phyloP scores from a whole-genome alignment of 805 yeast species.

The Yarrowia divulgata region DNA sequence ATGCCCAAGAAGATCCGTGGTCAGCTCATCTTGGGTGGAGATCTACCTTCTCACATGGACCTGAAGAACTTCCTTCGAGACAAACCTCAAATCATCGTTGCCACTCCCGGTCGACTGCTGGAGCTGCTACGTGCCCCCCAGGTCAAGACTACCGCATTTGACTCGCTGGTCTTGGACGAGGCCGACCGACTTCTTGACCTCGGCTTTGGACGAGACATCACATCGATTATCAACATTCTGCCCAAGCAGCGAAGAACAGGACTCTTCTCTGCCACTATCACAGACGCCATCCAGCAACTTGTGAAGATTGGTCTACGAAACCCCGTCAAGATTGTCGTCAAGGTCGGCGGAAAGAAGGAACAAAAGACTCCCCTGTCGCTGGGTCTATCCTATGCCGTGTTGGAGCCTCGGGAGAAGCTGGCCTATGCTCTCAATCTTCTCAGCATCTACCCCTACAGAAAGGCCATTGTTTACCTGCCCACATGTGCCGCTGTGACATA shows the following conservation, averaged over 20 bases:
- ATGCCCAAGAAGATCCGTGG: constrained; percentile 44
- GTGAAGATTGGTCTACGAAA: constrained; percentile 91
- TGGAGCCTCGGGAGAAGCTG: constrained; percentile 68
- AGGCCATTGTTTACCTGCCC: constrained; percentile 90
- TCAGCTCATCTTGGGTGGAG: constrained; percentile 55
- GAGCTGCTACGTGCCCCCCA: constrained; percentile 69
- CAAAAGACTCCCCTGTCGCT: constrained; percentile 65
- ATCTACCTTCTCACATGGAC: constrained; percentile 65
- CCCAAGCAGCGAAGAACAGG: constrained; percentile 96
- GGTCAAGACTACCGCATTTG: constrained; percentile 69
- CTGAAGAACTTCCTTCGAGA: constrained; percentile 60
- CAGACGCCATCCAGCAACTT: constrained; percentile 77
- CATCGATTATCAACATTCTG: constrained; percentile 68
- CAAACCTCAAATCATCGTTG: constrained; percentile 83
- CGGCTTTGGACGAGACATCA: constrained; percentile 81
- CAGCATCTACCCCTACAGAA: constrained; percentile 60
- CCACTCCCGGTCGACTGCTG: constrained; percentile 82
- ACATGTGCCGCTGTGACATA: constrained; percentile 85
- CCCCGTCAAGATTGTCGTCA: constrained; percentile 87
- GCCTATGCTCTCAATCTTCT: constrained; percentile 64
- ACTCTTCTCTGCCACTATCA: constrained; percentile 89
- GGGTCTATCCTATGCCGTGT: constrained; percentile 64
- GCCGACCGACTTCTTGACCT: constrained; percentile 87
- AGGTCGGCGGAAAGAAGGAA: constrained; percentile 48
- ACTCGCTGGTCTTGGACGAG: constrained; percentile 84